Evolutionary conservation across 1,284 basidiomycete species (phyloP).

Genomic region (Heterobasidion irregulare): DNA sequence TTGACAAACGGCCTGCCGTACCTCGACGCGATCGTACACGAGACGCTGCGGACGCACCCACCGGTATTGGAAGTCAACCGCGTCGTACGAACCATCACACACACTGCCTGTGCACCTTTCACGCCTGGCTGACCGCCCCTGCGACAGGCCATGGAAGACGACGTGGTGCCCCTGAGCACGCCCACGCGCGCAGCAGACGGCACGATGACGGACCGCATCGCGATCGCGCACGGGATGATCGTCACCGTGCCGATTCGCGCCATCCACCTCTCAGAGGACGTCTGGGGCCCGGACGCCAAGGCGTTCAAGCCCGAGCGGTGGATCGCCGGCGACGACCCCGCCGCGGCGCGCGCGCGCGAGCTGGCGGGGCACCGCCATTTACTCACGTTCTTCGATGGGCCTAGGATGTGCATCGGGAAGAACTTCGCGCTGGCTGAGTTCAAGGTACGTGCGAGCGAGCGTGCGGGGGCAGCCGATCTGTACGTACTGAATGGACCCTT

Average conservation of each 20-base stretch:
- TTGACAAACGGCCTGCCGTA: background rate
- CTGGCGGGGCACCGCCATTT: conserved; percentile 32
- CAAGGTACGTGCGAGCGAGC: background rate
- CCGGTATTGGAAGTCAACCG: conserved; percentile 14
- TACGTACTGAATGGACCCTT: no score
- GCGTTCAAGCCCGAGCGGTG: conserved; percentile 21
- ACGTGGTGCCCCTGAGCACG: conserved; percentile 40
- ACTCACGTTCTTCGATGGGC: conserved; percentile 32
- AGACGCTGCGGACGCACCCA: conserved; percentile 17
- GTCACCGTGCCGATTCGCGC: conserved; percentile 30
- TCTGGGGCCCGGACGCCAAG: conserved; percentile 33
- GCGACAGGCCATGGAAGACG: conserved; percentile 30
- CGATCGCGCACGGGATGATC: conserved; percentile 35
- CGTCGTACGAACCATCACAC: conserved; percentile 8
- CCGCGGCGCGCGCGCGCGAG: conserved; percentile 22
- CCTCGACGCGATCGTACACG: conserved; percentile 23
- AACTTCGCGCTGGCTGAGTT: conserved; percentile 20
- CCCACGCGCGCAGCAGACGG: conserved; percentile 32
- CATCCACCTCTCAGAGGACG: conserved; percentile 37
- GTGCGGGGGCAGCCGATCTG: no score
- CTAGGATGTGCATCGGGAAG: conserved; percentile 32
- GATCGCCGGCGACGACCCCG: conserved; percentile 13
- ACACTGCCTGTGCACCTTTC: background rate
- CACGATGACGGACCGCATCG: conserved; percentile 27
- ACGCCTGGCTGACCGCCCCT: background rate